A percentile compares a stretch with the other conserved stretches of the same genome.
Evolutionary conservation across 768 basidiomycete species (phyloP).

Genomic region (Tricholoma saponaceum): DNA sequence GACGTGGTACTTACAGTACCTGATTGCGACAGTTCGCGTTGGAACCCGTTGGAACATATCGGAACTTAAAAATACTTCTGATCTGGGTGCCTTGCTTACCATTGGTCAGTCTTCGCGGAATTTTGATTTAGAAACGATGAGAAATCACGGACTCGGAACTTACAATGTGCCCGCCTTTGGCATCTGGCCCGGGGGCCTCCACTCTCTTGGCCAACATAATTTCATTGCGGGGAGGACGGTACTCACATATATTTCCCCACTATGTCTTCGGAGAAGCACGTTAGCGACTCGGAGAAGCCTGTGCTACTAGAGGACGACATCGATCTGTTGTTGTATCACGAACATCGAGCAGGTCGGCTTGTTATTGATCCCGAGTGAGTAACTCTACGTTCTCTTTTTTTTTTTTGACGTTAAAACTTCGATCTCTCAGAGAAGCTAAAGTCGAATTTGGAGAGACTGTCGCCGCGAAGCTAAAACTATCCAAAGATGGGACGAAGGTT

Average conservation of each 20-base stretch:
- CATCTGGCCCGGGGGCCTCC: too few species aligned
- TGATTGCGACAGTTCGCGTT: too few species aligned
- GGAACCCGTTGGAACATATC: too few species aligned
- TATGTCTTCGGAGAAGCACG: constrained; percentile 14
- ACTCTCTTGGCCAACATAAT: too few species aligned
- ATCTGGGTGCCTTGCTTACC: too few species aligned
- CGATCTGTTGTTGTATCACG: constrained; percentile 39
- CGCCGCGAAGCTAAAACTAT: constrained; percentile 48
- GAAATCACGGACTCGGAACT: too few species aligned
- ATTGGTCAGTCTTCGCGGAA: too few species aligned
- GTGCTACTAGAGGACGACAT: constrained; percentile 18
- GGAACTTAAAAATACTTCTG: too few species aligned
- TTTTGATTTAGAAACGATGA: too few species aligned
- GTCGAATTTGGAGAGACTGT: constrained; percentile 50
- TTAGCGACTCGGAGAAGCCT: not conserved
- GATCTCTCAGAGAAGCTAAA: constrained; percentile 41
- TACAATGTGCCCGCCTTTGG: too few species aligned
- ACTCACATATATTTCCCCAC: not conserved
- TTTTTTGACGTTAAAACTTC: not conserved
- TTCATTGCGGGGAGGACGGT: too few species aligned
- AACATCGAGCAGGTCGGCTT: constrained; percentile 49
- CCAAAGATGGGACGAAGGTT: constrained; percentile 46
- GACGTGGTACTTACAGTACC: too few species aligned
- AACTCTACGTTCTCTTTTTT: not conserved
- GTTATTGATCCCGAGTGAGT: constrained; percentile 55